phyloP scores from a whole-genome alignment of 805 yeast species.

The Lipomyces mesembrius region DNA sequence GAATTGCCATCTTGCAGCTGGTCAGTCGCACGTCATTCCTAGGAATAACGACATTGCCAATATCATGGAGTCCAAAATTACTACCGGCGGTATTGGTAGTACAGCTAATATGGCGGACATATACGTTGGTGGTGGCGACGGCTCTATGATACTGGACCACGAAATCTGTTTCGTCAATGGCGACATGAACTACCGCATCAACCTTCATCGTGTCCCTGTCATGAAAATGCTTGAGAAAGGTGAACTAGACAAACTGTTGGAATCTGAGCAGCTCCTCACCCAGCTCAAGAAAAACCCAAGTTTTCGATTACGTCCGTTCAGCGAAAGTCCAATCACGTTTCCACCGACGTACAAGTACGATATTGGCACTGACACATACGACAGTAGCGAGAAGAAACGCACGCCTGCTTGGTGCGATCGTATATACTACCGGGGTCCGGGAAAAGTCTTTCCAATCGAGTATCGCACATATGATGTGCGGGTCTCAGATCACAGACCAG shows the following conservation, averaged over 20 bases:
- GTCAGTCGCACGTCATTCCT: conserved; percentile 76
- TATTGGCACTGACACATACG: conserved; percentile 79
- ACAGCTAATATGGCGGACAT: conserved; percentile 24
- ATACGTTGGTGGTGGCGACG: conserved; percentile 49
- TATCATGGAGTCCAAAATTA: conserved; percentile 55
- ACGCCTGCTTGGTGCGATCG: conserved; percentile 99
- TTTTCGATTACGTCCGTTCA: conserved; percentile 68
- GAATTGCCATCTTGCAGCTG: conserved; percentile 92
- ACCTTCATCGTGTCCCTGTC: conserved; percentile 71
- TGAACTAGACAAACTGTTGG: conserved; percentile 60
- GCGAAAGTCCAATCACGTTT: conserved; percentile 78
- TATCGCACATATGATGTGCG: conserved; percentile 65
- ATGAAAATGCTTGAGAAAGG: conserved; percentile 56
- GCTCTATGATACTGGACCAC: conserved; percentile 67
- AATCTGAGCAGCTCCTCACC: conserved; percentile 74
- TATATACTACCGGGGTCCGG: conserved; percentile 63
- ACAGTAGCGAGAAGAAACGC: conserved; percentile 87
- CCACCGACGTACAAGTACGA: conserved; percentile 95
- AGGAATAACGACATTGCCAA: conserved; percentile 86
- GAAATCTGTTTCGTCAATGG: conserved; percentile 90
- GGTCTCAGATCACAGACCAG: conserved; percentile 92
- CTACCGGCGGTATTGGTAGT: conserved; percentile 43
- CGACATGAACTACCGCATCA: conserved; percentile 86
- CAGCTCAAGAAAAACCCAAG: conserved; percentile 77
- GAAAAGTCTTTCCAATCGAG: conserved; percentile 56